Conservation (phyloP, 495 filamentous ascomycete species). For the Penicillium argentinense region DNA sequence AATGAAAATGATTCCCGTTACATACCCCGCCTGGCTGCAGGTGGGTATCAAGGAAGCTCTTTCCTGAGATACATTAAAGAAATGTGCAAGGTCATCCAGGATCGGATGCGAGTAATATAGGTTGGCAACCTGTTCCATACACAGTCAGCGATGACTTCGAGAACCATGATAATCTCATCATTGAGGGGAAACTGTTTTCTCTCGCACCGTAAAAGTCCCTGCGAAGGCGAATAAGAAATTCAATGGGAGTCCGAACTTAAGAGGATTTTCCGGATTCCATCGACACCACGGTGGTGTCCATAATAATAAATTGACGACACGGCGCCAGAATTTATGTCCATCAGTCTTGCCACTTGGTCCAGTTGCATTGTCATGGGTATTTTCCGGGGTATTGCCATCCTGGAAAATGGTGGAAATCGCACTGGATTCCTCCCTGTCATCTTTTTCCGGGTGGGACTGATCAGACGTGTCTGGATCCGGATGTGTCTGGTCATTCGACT, state of each 20-base stretch:
- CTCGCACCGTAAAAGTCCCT: slow-evolving; percentile 28
- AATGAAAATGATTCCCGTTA: slow-evolving; percentile 68
- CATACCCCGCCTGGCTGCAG: slow-evolving; percentile 79
- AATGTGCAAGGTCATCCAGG: slow-evolving; percentile 59
- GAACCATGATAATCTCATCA: too few relatives aligned
- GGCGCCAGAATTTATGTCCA: too few relatives aligned
- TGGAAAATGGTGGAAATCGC: too few relatives aligned
- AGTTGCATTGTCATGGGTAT: too few relatives aligned
- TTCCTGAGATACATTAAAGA: slow-evolving; percentile 61
- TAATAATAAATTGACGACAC: slow-evolving; percentile 28
- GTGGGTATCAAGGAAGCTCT: slow-evolving; percentile 66
- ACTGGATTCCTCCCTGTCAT: too few relatives aligned
- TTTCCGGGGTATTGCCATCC: not conserved
- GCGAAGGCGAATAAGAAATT: slow-evolving; percentile 62
- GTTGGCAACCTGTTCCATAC: slow-evolving; percentile 52
- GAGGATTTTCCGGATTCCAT: slow-evolving; percentile 56
- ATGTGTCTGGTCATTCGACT: too few relatives aligned
- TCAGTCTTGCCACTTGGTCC: not conserved
- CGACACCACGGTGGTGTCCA: slow-evolving; percentile 59
- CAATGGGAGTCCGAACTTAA: slow-evolving; percentile 57
- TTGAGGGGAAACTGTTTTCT: not conserved
- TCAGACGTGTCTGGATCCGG: too few relatives aligned
- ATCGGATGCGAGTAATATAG: slow-evolving; percentile 73
- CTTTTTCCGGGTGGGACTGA: too few relatives aligned
- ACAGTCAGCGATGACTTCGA: not conserved